A percentile compares a stretch with the other conserved stretches of the same genome.
Conservation (phyloP, 768 basidiomycete species). For the Hirschioporus abietinus region DNA sequence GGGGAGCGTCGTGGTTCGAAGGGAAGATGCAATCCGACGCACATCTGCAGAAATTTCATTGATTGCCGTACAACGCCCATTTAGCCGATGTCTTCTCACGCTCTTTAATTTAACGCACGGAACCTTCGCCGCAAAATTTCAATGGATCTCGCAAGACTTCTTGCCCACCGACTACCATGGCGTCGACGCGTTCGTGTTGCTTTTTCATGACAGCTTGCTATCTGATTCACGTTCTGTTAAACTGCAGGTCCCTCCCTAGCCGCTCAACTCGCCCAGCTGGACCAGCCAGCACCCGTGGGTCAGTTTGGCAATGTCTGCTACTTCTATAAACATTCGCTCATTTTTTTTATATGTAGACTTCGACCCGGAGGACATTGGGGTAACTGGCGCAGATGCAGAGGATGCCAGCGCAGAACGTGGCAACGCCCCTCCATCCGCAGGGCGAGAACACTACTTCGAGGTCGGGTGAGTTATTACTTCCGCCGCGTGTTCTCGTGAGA, state of each 20-base stretch:
- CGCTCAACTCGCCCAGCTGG: constrained; percentile 78
- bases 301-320: constrained; percentile 19
- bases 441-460: constrained; percentile 76
- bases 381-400: constrained; percentile 37
- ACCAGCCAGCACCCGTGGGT: constrained; percentile 68
- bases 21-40: constrained; percentile 13
- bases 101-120: constrained; percentile 15
- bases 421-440: constrained; percentile 32
- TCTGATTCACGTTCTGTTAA: neutral
- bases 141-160: neutral
- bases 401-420: constrained; percentile 30
- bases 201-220: neutral
- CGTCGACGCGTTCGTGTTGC: neutral
- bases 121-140: constrained; percentile 5
- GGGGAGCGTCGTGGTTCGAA: constrained; percentile 10
- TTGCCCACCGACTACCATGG: neutral
- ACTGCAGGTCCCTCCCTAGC: constrained; percentile 52
- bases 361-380: constrained; percentile 66
- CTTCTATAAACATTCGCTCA: constrained; percentile 5
- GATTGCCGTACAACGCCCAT: constrained; percentile 4
- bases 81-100: constrained; percentile 9
- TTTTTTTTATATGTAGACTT: constrained; percentile 41
- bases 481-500: neutral
- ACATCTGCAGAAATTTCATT: constrained; percentile 11
- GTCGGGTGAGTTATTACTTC: constrained; percentile 58